These are phyloP conservation scores for Decorospora gaudefroyi DNA, from an alignment of 2,329 filamentous ascomycete species.

Conservation along the genomic window DNA sequence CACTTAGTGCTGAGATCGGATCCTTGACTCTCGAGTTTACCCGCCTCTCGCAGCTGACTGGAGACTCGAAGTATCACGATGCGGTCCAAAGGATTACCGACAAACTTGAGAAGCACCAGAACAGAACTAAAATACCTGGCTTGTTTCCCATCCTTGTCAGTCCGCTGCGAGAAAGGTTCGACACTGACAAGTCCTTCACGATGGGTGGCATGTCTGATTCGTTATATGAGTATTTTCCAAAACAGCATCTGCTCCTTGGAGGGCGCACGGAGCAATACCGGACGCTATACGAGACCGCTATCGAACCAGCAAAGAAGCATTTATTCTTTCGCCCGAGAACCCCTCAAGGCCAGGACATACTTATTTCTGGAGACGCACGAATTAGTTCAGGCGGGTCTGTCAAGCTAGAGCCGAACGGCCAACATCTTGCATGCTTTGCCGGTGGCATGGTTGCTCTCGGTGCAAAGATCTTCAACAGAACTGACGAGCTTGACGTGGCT, in stretches of 20 bases:
- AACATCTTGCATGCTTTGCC: conserved; percentile 60
- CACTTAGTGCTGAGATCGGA: conserved; percentile 46
- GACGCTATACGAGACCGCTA: conserved; percentile 70
- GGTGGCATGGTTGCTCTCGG: conserved; percentile 62
- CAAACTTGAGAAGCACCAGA: conserved; percentile 42
- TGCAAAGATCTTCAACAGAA: conserved; percentile 57
- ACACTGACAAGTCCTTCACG: conserved; percentile 50
- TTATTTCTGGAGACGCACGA: conserved; percentile 67
- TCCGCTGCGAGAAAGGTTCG: conserved; percentile 37
- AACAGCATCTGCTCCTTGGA: conserved; percentile 74
- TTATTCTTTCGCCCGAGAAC: conserved; percentile 80
- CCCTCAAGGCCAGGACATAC: conserved; percentile 67
- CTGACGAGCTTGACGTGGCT: conserved; percentile 56
- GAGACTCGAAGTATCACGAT: conserved; percentile 47
- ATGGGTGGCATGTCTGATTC: conserved; percentile 62
- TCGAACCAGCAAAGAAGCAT: conserved; percentile 70
- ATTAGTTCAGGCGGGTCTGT: conserved; percentile 52
- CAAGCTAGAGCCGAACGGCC: conserved; percentile 51
- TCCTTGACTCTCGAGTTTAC: conserved; percentile 49
- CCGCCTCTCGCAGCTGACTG: conserved; percentile 46
- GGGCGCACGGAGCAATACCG: conserved; percentile 74
- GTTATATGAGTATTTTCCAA: conserved; percentile 63
- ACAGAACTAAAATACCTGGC: conserved; percentile 44
- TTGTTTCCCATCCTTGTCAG: conserved; percentile 46
- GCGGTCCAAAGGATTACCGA: conserved; percentile 46